Evolutionary conservation across 2,329 filamentous ascomycete species (phyloP).

Genomic region (Trichoderma sp.): DNA sequence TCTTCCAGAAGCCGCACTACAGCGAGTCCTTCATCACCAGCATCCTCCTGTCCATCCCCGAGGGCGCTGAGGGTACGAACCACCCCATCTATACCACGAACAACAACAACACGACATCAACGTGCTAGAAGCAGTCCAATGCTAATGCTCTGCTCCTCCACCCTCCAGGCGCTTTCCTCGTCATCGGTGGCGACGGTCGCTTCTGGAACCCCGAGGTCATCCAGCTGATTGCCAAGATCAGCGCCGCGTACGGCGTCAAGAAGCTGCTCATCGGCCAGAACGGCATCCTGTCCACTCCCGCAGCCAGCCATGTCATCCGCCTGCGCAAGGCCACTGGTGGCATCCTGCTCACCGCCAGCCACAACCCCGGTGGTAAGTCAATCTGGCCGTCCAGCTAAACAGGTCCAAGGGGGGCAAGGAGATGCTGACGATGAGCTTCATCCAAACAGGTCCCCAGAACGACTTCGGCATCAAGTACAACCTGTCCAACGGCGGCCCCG

Average conservation of each 20-base stretch:
- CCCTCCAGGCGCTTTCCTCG: slow-evolving; percentile 70
- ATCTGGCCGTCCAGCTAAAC: not conserved
- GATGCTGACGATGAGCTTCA: not conserved
- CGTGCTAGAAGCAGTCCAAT: no score
- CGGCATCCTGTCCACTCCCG: slow-evolving; percentile 94
- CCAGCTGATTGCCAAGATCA: slow-evolving; percentile 95
- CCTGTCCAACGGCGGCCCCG: slow-evolving; percentile 91
- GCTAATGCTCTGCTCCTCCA: slow-evolving; percentile 27
- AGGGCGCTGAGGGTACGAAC: slow-evolving; percentile 74
- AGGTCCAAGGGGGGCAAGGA: not conserved
- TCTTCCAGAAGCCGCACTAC: slow-evolving; percentile 95
- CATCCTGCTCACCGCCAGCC: slow-evolving; percentile 93
- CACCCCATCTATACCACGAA: no score
- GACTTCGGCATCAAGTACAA: slow-evolving; percentile 99
- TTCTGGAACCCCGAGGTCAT: slow-evolving; percentile 97
- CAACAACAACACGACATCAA: no score
- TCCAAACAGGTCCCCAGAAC: slow-evolving; percentile 73
- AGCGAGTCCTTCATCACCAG: slow-evolving; percentile 93
- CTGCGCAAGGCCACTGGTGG: slow-evolving; percentile 94
- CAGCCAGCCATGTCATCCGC: slow-evolving; percentile 93
- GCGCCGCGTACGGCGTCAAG: slow-evolving; percentile 96
- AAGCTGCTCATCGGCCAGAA: slow-evolving; percentile 96
- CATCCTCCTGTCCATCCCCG: slow-evolving; percentile 94
- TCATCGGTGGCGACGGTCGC: slow-evolving; percentile 95
- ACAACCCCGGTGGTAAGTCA: slow-evolving; percentile 92